Evolutionary conservation across 2,329 filamentous ascomycete genomes (phyloP).

Genomic region (Talaromyces verruculosus): DNA sequence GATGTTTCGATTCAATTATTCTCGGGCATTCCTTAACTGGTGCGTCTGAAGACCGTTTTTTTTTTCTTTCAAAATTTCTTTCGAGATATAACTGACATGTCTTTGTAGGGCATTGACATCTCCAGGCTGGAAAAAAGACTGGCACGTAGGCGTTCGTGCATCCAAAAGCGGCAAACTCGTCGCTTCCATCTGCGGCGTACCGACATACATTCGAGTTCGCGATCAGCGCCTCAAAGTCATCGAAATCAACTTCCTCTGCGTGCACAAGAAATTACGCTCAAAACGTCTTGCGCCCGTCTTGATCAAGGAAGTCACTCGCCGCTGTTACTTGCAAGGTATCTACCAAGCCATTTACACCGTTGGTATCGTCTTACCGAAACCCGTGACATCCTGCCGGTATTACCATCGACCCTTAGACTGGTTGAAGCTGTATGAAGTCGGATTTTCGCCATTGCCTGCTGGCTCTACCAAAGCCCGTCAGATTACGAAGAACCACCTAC

Average conservation of each 20-base stretch:
- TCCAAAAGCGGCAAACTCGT: conserved; percentile 81
- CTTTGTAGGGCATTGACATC: conserved; percentile 78
- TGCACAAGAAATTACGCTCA: conserved; percentile 94
- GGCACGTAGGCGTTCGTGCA: conserved; percentile 92
- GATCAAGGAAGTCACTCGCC: conserved; percentile 95
- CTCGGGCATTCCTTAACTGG: conserved; percentile 84
- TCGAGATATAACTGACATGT: neutral
- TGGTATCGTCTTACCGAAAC: conserved; percentile 85
- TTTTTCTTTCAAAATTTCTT: neutral
- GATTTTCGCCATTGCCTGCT: conserved; percentile 83
- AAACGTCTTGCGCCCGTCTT: conserved; percentile 91
- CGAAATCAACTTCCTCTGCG: conserved; percentile 97
- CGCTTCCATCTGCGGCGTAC: conserved; percentile 93
- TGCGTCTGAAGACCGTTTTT: conserved; percentile 39
- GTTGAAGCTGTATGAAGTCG: conserved; percentile 92
- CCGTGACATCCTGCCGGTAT: conserved; percentile 90
- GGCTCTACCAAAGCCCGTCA: conserved; percentile 84
- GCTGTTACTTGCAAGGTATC: conserved; percentile 80
- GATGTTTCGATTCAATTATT: conserved; percentile 98
- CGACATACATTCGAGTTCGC: conserved; percentile 77
- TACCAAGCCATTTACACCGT: conserved; percentile 97
- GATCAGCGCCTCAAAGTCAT: conserved; percentile 72
- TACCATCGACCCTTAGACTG: conserved; percentile 93
- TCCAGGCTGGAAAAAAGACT: conserved; percentile 88
- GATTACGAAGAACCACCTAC: conserved; percentile 80